phyloP scores from a whole-genome alignment of 306 rosid genomes.

The Begonia masoniana region DNA sequence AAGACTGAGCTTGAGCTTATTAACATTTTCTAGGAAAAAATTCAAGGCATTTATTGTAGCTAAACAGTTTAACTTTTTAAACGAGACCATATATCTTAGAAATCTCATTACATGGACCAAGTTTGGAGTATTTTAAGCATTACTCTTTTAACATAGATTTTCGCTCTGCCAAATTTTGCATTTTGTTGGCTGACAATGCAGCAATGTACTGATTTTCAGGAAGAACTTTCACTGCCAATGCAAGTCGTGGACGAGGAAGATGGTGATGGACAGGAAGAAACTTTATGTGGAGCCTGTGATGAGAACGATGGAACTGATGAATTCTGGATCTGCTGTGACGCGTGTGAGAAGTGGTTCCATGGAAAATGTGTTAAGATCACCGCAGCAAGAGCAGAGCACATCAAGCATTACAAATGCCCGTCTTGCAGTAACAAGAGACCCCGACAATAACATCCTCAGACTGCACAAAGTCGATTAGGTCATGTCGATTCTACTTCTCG shows the following conservation, averaged over 20 bases:
- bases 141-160: too few relatives aligned
- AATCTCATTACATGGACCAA: too few relatives aligned
- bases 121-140: too few relatives aligned
- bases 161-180: neutral
- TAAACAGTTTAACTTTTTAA: too few relatives aligned
- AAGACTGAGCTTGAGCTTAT: too few relatives aligned
- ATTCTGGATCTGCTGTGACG: slow-evolving; percentile 80
- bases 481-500: too few relatives aligned
- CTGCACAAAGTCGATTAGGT: too few relatives aligned
- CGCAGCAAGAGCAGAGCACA: slow-evolving; percentile 68
- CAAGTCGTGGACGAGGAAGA: slow-evolving; percentile 52
- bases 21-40: too few relatives aligned
- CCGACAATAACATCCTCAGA: slow-evolving; percentile 21
- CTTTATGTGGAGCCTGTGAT: slow-evolving; percentile 71
- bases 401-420: slow-evolving; percentile 83
- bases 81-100: too few relatives aligned
- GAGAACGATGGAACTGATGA: slow-evolving; percentile 57
- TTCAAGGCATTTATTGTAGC: too few relatives aligned
- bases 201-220: slow-evolving; percentile 46
- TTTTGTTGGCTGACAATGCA: slow-evolving; percentile 24
- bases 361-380: slow-evolving; percentile 89
- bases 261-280: slow-evolving; percentile 68
- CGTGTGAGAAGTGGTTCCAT: slow-evolving; percentile 91
- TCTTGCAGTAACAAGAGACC: slow-evolving; percentile 79
- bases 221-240: slow-evolving; percentile 25